Base-by-base conservation (phyloP, 495 filamentous ascomycete genomes). In the Neurospora terricola region DNA sequence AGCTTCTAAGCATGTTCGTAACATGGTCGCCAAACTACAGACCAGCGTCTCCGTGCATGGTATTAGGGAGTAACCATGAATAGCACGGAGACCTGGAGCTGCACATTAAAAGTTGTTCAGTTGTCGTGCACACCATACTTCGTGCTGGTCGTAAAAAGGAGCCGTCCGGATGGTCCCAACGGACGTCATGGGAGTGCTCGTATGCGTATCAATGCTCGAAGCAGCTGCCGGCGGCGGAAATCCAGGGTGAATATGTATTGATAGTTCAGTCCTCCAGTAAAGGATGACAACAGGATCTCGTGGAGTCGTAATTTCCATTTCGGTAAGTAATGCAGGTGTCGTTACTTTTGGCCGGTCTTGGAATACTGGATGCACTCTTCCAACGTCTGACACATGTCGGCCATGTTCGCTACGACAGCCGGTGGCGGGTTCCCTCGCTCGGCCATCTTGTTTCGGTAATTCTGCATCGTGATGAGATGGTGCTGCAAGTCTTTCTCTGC, bases 401-500 rank as follows among this genome's bases (percentile, higher is more conserved):
- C 54, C 54, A 66, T 66, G 23, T 62, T 62, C 27, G 54, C 27
- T 30, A 66, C 23, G 27, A 66, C 54, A 16, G 23, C 18, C 23
- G 54, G 14, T 36, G 54, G 27, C 6, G 54, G 54, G 27, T 66
- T 66, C 30, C 54, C 27, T 10, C 27, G 54, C 23, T 66, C 54
- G 27, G 54, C 54, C 54, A 66, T 66, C 54, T 66, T 66, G 1
- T 66, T 36, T 34, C 54, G 54, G 14, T 66, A 75, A 3, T 18
- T 21, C 54, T 73, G 39, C 12, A 79, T 38, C 11, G 70, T 74
- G 8, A 54, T 40, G 38, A 73, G 54, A 48, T 78, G 78, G 10
- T 30, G 38, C 18, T 39, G 36, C 21, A 80, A 37, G 62, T 80
- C 78, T 27, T 70, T 70, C 72, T 80, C 77, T 4, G 77, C 77